phyloP scores from a whole-genome alignment of 257 asterid species.

The Scutellaria galericulata region DNA sequence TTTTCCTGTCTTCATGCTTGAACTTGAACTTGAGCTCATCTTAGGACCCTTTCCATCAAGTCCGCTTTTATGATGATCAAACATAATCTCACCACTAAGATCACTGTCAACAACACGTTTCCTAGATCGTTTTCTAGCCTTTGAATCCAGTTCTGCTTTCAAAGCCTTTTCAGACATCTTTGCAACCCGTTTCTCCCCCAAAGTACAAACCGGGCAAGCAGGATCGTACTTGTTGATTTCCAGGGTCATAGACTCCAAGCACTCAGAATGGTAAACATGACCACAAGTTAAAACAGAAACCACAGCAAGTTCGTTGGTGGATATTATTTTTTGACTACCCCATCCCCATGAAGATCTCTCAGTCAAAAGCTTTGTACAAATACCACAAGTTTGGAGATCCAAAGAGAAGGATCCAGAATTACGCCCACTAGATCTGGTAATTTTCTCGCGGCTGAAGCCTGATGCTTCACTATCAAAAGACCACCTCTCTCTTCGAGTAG shows the following conservation, averaged over 20 bases:
- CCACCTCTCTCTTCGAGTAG: conserved; percentile 80
- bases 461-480: conserved; percentile 90
- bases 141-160: conserved; percentile 78
- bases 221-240: conserved; percentile 87
- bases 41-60: conserved; percentile 57
- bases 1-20: conserved; percentile 67
- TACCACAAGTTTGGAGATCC: conserved; percentile 82
- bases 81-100: conserved; percentile 48
- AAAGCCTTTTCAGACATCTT: conserved; percentile 86
- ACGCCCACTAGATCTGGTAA: conserved; percentile 59
- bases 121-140: conserved; percentile 61
- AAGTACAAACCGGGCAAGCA: conserved; percentile 88
- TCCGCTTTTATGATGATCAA: conserved; percentile 60
- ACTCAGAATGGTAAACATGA: conserved; percentile 91
- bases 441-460: conserved; percentile 61
- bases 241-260: conserved; percentile 90
- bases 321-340: conserved; percentile 63
- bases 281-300: conserved; percentile 89
- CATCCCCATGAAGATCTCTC: conserved; percentile 81
- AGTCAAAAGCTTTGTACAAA: conserved; percentile 73
- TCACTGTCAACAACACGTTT: conserved; percentile 72
- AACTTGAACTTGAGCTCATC: conserved; percentile 71
- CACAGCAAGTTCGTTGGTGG: conserved; percentile 77
- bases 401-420: conserved; percentile 54
- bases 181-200: conserved; percentile 75